Evolutionary conservation across 306 rosid genomes (phyloP).

Genomic region (Medicago arabica): DNA sequence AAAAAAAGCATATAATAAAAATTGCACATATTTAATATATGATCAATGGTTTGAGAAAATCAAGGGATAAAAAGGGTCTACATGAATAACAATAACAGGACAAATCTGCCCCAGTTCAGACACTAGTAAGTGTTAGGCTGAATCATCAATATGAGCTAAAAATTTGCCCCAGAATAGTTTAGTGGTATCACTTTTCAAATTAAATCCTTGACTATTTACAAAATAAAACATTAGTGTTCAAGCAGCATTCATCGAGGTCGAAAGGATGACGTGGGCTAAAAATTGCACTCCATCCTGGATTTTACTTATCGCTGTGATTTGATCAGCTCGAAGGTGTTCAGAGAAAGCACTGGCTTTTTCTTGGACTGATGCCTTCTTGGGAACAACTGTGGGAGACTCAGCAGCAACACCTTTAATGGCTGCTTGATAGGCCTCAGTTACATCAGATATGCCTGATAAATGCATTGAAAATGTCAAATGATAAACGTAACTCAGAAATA

Average conservation of each 20-base stretch:
- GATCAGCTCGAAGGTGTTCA: slow-evolving; percentile 72
- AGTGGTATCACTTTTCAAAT: slow-evolving; percentile 26
- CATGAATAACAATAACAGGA: slow-evolving; percentile 13
- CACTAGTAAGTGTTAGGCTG: slow-evolving; percentile 6
- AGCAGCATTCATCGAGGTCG: slow-evolving; percentile 78
- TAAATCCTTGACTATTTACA: slow-evolving; percentile 44
- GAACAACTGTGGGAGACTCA: slow-evolving; percentile 61
- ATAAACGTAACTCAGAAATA: slow-evolving; percentile 2
- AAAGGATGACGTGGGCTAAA: slow-evolving; percentile 75
- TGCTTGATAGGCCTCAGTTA: slow-evolving; percentile 80
- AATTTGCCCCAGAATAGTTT: slow-evolving; percentile 22
- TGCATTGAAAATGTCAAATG: slow-evolving; percentile 30
- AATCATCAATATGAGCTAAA: slow-evolving; percentile 15
- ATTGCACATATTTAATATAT: slow-evolving; percentile 4
- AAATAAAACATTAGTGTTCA: slow-evolving; percentile 40
- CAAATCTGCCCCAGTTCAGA: slow-evolving; percentile 34
- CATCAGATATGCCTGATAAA: slow-evolving; percentile 85
- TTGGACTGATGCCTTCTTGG: slow-evolving; percentile 60
- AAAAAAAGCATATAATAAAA: not conserved
- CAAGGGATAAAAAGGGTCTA: not conserved
- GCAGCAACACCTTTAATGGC: slow-evolving; percentile 72
- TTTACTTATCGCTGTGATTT: slow-evolving; percentile 70
- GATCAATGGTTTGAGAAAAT: not conserved
- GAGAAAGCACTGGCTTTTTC: slow-evolving; percentile 73
- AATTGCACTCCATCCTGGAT: slow-evolving; percentile 88